phyloP scores from a whole-genome alignment of 257 asterid genomes.

The Solanum lignicaule region DNA sequence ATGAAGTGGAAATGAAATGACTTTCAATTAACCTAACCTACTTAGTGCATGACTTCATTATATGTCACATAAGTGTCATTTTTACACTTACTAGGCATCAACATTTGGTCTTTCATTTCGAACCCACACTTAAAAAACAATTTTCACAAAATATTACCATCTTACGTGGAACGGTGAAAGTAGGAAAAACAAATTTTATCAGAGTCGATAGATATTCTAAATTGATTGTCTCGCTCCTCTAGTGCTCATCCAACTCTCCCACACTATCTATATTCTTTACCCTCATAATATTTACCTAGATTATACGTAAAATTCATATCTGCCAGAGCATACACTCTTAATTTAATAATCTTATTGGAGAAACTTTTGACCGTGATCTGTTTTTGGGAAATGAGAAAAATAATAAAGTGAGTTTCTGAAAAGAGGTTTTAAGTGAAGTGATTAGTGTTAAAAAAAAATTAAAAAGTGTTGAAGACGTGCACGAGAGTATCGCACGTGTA shows the following conservation, averaged over 20 bases:
- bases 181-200: not conserved
- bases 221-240: not conserved
- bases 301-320: not conserved
- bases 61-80: not conserved
- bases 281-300: not conserved
- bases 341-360: not conserved
- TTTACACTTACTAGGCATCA: not conserved
- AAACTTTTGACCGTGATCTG: not conserved
- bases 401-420: not conserved
- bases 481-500: not conserved
- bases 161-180: rapidly evolving
- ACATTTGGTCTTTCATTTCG: not conserved
- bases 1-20: not conserved
- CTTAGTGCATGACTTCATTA: not conserved
- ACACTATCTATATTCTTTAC: not conserved
- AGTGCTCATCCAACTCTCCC: not conserved
- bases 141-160: not conserved
- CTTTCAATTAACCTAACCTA: not conserved
- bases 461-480: not conserved
- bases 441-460: not conserved
- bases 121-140: not conserved
- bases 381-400: not conserved
- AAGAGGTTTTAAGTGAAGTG: not conserved
- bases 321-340: not conserved
- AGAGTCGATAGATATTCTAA: not conserved